Evolutionary conservation across 2,329 filamentous ascomycete species (phyloP).

Genomic region (Paecilomyces formosus): DNA sequence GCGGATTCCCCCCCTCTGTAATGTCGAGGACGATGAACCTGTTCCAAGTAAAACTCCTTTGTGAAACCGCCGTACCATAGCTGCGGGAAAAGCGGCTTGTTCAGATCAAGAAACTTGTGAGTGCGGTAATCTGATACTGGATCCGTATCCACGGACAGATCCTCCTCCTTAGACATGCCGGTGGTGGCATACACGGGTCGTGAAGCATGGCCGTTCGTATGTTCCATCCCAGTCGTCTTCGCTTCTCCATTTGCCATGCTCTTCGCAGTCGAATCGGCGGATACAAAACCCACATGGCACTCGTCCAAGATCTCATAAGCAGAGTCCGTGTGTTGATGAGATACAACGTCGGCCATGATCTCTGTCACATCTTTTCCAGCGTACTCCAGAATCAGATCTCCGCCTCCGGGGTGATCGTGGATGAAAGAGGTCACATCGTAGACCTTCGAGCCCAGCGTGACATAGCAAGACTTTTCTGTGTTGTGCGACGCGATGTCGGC

Average conservation of each 20-base stretch:
- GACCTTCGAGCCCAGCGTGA: slow-evolving; percentile 81
- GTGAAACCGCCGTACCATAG: slow-evolving; percentile 81
- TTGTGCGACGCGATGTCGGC: slow-evolving; percentile 78
- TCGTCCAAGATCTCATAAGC: slow-evolving; percentile 97
- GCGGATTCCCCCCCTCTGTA: slow-evolving; percentile 91
- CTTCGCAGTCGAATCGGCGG: slow-evolving; percentile 50
- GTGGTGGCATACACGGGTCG: slow-evolving; percentile 49
- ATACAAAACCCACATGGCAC: slow-evolving; percentile 72
- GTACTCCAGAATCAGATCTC: slow-evolving; percentile 81
- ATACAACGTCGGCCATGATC: slow-evolving; percentile 74
- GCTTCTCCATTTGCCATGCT: slow-evolving; percentile 30
- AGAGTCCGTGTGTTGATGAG: slow-evolving; percentile 79
- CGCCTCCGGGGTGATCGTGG: slow-evolving; percentile 82
- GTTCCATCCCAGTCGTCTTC: slow-evolving; percentile 39
- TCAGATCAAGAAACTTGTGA: slow-evolving; percentile 90
- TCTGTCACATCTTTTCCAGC: slow-evolving; percentile 77
- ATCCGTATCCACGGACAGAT: slow-evolving; percentile 82
- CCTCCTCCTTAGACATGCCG: slow-evolving; percentile 82
- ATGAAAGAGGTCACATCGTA: slow-evolving; percentile 93
- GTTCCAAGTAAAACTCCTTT: slow-evolving; percentile 95
- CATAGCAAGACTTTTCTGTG: slow-evolving; percentile 77
- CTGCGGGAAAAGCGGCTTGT: slow-evolving; percentile 75
- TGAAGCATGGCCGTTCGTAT: slow-evolving; percentile 9
- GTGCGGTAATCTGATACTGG: slow-evolving; percentile 66
- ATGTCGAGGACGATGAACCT: slow-evolving; percentile 90